These are phyloP conservation scores for Xylariaceae sp. DNA, from an alignment of 2,329 filamentous ascomycete genomes.

Conservation along the genomic window DNA sequence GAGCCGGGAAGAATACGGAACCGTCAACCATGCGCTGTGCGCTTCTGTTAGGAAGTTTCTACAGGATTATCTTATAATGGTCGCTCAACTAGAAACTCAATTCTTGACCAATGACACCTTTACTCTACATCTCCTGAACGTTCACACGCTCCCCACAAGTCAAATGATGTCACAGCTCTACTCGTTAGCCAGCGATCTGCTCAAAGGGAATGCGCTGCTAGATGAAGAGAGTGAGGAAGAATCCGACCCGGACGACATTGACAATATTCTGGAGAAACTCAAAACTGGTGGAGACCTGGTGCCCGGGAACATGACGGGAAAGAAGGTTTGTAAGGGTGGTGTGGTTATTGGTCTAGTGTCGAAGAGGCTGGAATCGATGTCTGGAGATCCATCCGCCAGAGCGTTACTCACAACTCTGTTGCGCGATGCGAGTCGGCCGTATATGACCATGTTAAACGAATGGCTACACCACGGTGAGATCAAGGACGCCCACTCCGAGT, in stretches of 20 bases:
- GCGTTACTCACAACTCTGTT: constrained; percentile 76
- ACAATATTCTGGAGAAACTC: constrained; percentile 87
- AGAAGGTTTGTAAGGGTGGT: constrained; percentile 96
- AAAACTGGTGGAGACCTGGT: constrained; percentile 80
- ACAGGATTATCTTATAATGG: constrained; percentile 88
- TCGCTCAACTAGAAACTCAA: constrained; percentile 91
- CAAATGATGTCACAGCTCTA: constrained; percentile 93
- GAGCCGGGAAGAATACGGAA: constrained; percentile 86
- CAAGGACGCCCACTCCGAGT: constrained; percentile 89
- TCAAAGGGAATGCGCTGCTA: constrained; percentile 82
- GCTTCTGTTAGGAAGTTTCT: constrained; percentile 88
- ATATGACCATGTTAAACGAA: constrained; percentile 98
- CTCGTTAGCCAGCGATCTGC: constrained; percentile 77
- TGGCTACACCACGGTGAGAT: constrained; percentile 97
- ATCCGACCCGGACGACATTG: constrained; percentile 76
- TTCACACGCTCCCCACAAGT: constrained; percentile 84
- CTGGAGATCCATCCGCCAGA: constrained; percentile 85
- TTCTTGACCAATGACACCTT: constrained; percentile 85
- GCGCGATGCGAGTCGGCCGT: constrained; percentile 84
- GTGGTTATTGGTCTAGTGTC: constrained; percentile 87
- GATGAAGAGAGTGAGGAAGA: constrained; percentile 74
- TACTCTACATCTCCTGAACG: constrained; percentile 86
- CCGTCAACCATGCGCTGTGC: constrained; percentile 92
- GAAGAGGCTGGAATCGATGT: constrained; percentile 79
- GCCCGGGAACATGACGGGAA: constrained; percentile 72